Percentiles rank a stretch among this genome's conserved stretches.
Evolutionary conservation across 345 rosid genomes (phyloP).

Genomic region (Psidium friedrichsthalianum): DNA sequence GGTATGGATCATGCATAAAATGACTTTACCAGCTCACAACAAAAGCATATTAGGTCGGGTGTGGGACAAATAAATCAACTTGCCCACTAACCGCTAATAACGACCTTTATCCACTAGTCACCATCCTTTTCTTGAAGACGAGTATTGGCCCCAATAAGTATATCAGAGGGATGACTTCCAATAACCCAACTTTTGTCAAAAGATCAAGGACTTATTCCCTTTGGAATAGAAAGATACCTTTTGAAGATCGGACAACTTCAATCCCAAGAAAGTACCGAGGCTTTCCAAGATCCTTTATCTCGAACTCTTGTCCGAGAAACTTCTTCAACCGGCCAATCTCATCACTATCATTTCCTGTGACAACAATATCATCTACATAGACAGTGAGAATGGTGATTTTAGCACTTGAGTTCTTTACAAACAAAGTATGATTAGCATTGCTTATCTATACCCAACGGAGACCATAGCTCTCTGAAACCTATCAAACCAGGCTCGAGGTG

Average conservation of each 20-base stretch:
- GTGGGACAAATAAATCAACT: background rate
- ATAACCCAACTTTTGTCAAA: too few species aligned
- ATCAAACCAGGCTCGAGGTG: background rate
- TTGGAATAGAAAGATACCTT: background rate
- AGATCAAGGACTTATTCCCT: background rate
- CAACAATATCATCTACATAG: background rate
- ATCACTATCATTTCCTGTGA: background rate
- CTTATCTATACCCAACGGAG: background rate
- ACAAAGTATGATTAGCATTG: background rate
- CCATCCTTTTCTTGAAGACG: background rate
- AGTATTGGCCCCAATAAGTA: background rate
- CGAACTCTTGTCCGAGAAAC: background rate
- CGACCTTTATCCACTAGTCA: background rate
- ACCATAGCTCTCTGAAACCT: background rate
- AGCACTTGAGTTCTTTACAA: background rate
- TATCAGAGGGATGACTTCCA: background rate
- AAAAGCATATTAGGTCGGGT: background rate
- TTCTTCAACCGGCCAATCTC: background rate
- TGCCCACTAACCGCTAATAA: background rate
- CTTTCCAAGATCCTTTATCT: background rate
- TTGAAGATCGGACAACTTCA: background rate
- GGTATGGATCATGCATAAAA: background rate
- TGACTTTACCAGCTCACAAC: background rate
- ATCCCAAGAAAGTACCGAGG: background rate
- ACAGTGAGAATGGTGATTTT: background rate